Percentiles rank a stretch among this genome's conserved stretches.
Evolutionary conservation across 83 land plant genomes (phyloP).

Genomic region (Thuja plicata): DNA sequence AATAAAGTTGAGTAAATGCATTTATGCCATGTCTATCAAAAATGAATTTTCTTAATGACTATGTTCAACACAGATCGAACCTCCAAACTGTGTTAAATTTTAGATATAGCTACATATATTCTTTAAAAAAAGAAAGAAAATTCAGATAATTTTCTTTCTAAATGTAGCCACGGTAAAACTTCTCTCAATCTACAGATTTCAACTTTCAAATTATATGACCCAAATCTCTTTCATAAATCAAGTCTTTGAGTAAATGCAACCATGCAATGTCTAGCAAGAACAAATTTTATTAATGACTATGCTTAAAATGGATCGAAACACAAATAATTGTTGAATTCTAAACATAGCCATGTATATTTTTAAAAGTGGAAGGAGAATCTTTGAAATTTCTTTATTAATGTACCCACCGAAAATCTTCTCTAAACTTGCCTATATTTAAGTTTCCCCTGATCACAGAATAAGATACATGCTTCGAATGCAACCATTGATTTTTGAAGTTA

Average conservation of each 20-base stretch:
- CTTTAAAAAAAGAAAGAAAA: not conserved
- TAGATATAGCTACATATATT: not conserved
- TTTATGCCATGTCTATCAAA: not conserved
- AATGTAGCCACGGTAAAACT: not conserved
- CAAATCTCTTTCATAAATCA: not conserved
- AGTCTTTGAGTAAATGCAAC: not conserved
- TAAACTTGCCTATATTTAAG: too few relatives aligned
- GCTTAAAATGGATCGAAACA: not conserved
- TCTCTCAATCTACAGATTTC: not conserved
- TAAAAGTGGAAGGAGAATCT: not conserved
- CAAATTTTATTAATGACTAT: not conserved
- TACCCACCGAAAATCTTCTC: not conserved
- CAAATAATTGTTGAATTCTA: not conserved
- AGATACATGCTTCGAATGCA: too few relatives aligned
- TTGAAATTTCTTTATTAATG: not conserved
- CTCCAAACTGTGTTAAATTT: not conserved
- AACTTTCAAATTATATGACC: not conserved
- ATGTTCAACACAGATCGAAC: not conserved
- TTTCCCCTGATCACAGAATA: too few relatives aligned
- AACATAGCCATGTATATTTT: not conserved
- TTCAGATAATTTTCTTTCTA: not conserved
- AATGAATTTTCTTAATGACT: not conserved
- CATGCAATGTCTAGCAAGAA: not conserved
- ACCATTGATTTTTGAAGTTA: too few relatives aligned
- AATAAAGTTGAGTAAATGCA: not conserved